Base-by-base conservation (phyloP, 1,139 yeast species). In the Geotrichum klebahnii region DNA sequence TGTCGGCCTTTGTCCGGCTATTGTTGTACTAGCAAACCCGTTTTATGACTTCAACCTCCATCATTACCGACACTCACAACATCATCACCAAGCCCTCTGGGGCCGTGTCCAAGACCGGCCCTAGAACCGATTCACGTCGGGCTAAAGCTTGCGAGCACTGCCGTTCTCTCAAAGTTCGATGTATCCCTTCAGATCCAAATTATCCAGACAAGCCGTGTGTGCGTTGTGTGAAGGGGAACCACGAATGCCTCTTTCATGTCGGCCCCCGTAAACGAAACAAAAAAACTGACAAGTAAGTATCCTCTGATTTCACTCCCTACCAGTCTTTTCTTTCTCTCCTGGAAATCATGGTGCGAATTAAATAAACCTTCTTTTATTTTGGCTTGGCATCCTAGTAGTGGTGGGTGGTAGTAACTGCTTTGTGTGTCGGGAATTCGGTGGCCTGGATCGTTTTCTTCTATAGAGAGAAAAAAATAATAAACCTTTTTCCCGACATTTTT, bases 91-190 rank as follows among this genome's bases (percentile, higher is more conserved):
- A 34, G 38, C 14, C 3, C 36, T 3, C 40, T 22, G 28, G 12
- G 9, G 41, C 41, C 8, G 41, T 37, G 19, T 6, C 41, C 14
- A 37, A 37, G 26, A 31, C 31, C 41, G 29, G 16, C 6, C 16
- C 33, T n/a, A 38, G 35, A 36, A 16, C 23, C 29, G 50, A 41
- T n/a, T 9, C 48, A 12, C 39, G 77, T 41, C 58, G 78, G 43
- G 62, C 79, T 2, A 76, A 76, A 49, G 96, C 96, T 0, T 88
- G 96, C 66, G 83, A 81, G 53, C 77, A 82, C 49, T 88, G 96
- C 63, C 94, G 88, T 61, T 66, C 84, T 0, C 72, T 86, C 47
- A 87, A 87, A 61, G 95, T 87, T 32, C 81, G 83, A 57, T 87
- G 96, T 65, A 81, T 83, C n/a, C 92, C 95, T 0, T 73, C 83